Base-by-base conservation (phyloP, 2,329 filamentous ascomycete species). In the Xylaria sp. region DNA sequence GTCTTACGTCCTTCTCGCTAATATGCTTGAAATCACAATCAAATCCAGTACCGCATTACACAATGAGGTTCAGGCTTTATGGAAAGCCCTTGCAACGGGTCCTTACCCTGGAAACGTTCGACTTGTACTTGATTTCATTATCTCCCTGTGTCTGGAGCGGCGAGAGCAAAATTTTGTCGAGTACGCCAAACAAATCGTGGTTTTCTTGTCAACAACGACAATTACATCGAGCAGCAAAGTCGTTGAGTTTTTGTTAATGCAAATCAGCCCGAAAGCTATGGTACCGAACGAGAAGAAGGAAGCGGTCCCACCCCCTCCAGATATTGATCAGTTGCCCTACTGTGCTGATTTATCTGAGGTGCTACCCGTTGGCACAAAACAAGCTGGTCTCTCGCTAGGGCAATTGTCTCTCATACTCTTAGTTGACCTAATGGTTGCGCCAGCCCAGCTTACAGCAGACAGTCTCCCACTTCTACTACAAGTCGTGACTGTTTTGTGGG, bases 91-190 rank as follows among this genome's bases (percentile, higher is more conserved):
- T 53, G 95, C 95, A 0, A 97, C 94, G 0, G 95, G 96, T 0
- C 94, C 94, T 0, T 92, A 97, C 78, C 93, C 90, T 9, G 95
- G 94, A 23, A 99, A 99, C 75, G 96, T 99, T 12, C 93, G 97
- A 64, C 84, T 99, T 39, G 93, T 98, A 13, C 86, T 99, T 0
- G 94, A 98, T 78, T 99, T 99, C 77, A 96, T 99, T 79, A 98
- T 99, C 80, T 90, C 90, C 32, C 86, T 98, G 4, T 99, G 96
- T 74, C 83, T 99, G 12, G 96, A 99, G 75, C 90, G 95, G 36
- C 90, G 95, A 57, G 97, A 99, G 78, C 96, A 99, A 76, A 98
- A 97, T 74, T 99, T 97, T 79, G 95, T 99, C 63, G 93, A 97
- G 74, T 97, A 97, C 77, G 95, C 95, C 5, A 99, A 98, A 82